These are phyloP conservation scores for Hammondia hammondi DNA, from an alignment of 169 alveolate species.

Conservation along the genomic window DNA sequence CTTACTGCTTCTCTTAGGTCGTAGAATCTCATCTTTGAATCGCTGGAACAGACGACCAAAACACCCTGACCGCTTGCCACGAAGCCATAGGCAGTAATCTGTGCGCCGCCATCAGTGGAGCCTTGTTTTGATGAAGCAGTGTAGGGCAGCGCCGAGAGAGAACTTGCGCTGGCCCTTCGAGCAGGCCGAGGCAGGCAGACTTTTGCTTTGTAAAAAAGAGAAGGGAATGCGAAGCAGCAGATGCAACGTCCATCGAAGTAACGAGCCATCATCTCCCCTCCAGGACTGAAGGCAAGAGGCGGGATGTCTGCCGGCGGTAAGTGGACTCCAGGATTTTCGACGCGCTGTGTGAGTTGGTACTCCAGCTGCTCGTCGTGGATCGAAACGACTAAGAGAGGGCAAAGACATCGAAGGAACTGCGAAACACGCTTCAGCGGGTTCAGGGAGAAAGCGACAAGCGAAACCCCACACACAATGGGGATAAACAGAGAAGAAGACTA, in stretches of 20 bases:
- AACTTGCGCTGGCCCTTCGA: background rate
- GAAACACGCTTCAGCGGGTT: background rate
- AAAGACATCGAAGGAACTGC: background rate
- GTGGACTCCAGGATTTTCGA: slow-evolving; percentile 38
- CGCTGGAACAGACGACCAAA: slow-evolving; percentile 59
- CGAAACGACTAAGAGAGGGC: background rate
- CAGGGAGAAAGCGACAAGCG: background rate
- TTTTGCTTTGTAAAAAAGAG: background rate
- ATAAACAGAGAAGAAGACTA: background rate
- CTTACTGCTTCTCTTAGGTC: slow-evolving; percentile 5
- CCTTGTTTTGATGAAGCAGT: background rate
- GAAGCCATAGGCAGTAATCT: slow-evolving; percentile 52
- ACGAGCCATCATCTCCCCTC: background rate
- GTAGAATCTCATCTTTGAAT: slow-evolving; percentile 59
- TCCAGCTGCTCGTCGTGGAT: slow-evolving; percentile 36
- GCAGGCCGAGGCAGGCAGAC: slow-evolving; percentile 9
- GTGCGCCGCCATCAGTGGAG: background rate
- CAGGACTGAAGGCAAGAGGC: slow-evolving; percentile 21
- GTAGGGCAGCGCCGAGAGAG: background rate
- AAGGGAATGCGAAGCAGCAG: slow-evolving; percentile 32
- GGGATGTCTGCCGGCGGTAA: background rate
- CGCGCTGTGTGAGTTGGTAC: background rate
- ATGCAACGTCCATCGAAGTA: slow-evolving; percentile 8
- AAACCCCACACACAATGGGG: background rate
- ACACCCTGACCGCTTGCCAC: slow-evolving; percentile 30